Percentiles rank a stretch among this genome's conserved stretches.
These are phyloP conservation scores for Acacia crassicarpa DNA, from an alignment of 306 rosid genomes.

Conservation along the genomic window DNA sequence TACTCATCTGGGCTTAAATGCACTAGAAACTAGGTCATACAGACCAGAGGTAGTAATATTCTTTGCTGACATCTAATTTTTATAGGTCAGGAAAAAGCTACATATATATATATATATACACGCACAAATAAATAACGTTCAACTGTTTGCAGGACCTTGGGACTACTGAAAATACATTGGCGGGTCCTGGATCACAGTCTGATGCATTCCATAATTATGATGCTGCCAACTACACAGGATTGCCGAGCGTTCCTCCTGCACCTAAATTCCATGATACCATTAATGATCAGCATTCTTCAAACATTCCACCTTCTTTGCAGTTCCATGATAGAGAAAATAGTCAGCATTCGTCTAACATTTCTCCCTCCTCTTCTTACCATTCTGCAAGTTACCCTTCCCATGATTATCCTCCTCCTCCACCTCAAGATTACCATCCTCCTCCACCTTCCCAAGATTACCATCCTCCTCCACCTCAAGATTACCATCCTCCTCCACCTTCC, in stretches of 20 bases:
- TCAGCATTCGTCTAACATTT: slow-evolving; percentile 50
- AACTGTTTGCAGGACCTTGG: slow-evolving; percentile 63
- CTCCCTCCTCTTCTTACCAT: slow-evolving; percentile 57
- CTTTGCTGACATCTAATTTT: background rate
- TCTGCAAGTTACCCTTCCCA: slow-evolving; percentile 65
- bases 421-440: slow-evolving; percentile 47
- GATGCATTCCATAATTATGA: slow-evolving; percentile 51
- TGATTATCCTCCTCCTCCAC: slow-evolving; percentile 50
- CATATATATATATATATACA: background rate
- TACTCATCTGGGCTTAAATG: no score
- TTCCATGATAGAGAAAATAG: slow-evolving; percentile 52
- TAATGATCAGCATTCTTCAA: slow-evolving; percentile 41
- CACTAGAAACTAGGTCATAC: no score
- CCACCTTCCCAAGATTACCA: slow-evolving; percentile 50
- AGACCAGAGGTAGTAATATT: no score
- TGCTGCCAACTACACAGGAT: slow-evolving; percentile 42
- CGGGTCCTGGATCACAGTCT: slow-evolving; percentile 49
- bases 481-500: slow-evolving; percentile 61
- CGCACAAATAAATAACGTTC: slow-evolving; percentile 11
- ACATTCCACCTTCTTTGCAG: slow-evolving; percentile 46
- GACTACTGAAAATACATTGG: slow-evolving; percentile 47
- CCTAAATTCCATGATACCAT: slow-evolving; percentile 50
- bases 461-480: slow-evolving; percentile 57
- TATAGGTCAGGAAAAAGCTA: background rate
- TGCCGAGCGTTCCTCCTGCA: slow-evolving; percentile 40